A percentile compares a stretch with the other conserved stretches of the same genome.
phyloP scores from a whole-genome alignment of 495 filamentous ascomycete species.

The Aspergillus sparsus region DNA sequence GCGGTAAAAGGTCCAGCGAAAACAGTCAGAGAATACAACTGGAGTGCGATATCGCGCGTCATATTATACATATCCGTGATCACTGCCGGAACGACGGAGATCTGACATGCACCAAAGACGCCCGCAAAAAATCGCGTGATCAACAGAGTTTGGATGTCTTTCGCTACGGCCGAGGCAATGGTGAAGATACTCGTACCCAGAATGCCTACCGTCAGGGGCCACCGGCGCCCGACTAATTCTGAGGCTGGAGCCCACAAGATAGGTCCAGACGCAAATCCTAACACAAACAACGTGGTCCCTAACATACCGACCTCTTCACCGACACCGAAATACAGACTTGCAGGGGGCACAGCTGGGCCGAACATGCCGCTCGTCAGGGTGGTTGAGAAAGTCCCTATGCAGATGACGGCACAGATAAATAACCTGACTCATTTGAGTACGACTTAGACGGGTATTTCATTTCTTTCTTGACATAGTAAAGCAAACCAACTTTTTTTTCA shows the following conservation, averaged over 20 bases:
- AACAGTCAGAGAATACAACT: conserved; percentile 52
- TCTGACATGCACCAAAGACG: conserved; percentile 50
- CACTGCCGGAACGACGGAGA: conserved; percentile 52
- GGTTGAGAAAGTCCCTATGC: conserved; percentile 50
- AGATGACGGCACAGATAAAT: too few relatives aligned
- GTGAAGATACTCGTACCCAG: conserved; percentile 56
- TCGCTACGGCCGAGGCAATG: conserved; percentile 56
- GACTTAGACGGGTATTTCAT: too few relatives aligned
- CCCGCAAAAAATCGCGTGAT: conserved; percentile 55
- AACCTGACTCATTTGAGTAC: too few relatives aligned
- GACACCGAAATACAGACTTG: conserved; percentile 49
- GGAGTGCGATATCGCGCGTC: conserved; percentile 50
- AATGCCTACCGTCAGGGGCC: conserved; percentile 54
- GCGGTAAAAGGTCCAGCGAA: conserved; percentile 50
- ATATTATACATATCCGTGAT: conserved; percentile 55
- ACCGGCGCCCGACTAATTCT: conserved; percentile 68
- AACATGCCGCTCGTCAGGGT: conserved; percentile 58
- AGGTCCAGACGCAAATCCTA: conserved; percentile 57
- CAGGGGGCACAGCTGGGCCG: conserved; percentile 46
- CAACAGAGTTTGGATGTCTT: conserved; percentile 57
- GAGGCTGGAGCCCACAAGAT: conserved; percentile 68
- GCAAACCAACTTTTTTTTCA: conserved; percentile 36
- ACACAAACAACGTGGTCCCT: conserved; percentile 55
- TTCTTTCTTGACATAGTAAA: conserved; percentile 38
- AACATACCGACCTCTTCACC: conserved; percentile 51